Evolutionary conservation across 805 yeast species (phyloP), one percentile per base, ranked within the genome.

Genomic region (Sugiyamaella qingdaonensis): DNA sequence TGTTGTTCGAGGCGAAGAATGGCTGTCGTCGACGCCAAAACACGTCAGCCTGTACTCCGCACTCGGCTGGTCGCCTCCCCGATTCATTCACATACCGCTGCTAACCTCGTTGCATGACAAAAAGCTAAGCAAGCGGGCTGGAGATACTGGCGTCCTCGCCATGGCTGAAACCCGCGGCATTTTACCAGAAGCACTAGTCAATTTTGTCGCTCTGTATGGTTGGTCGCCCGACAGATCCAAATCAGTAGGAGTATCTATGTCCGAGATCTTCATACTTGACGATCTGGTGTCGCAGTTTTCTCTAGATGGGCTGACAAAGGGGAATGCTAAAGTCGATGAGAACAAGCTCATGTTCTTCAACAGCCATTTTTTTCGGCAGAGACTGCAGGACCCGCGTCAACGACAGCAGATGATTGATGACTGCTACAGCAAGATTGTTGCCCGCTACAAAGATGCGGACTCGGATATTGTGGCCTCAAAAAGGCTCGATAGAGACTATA

Each of bases 1-100:
- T 68, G 99, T 94, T 8, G 82, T 94, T 4, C 76, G 99, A 60
- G 99, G 99, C 33, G 99, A 94, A 64, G 99, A 94, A 68, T 94
- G 99, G 99, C 72, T 94, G 10, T 86, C 96, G 1, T 88, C 98
- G 0, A 94, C 99, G 0, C 96, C 97, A 1, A 92, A 91, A 62
- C 99, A 94, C 64, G 76, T 90, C 45, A 92, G 96, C 0, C 67
- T 94, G 49, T 95, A 94, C 65, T 61, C 77, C 14, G 95, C 97
- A 0, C 85, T 92, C 65, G 88, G 87, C 0, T 92, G 97, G 97
- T 58, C 63, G 0, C 81, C 86, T 0, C 99, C 99, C 0, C 63
- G 75, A 16, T 94, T 81, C 66, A 76, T 86, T n/a, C 99, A 94
- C 65, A 86, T 94, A 47, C 99, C 99, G 0, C 71, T 94, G 36